phyloP scores from a whole-genome alignment of 805 yeast species.

The Yamadazyma olivae region DNA sequence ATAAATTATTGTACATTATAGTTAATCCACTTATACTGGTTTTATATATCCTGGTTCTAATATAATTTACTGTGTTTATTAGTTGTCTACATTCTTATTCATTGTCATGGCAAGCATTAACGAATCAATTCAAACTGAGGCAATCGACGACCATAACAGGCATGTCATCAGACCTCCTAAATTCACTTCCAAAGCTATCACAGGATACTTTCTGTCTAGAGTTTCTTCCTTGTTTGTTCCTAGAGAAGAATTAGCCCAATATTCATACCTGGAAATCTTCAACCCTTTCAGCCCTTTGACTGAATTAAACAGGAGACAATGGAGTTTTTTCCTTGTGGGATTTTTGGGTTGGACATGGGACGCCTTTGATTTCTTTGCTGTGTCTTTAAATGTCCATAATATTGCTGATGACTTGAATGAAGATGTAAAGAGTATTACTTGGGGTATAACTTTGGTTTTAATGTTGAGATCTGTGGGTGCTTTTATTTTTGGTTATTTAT shows the following conservation, averaged over 20 bases:
- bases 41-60: no score
- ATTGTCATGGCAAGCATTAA: no score
- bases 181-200: constrained; percentile 9
- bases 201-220: constrained; percentile 39
- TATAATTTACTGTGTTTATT: no score
- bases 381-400: constrained; percentile 47
- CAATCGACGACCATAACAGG: constrained; percentile 21
- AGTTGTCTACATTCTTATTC: no score
- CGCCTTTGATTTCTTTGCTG: constrained; percentile 61
- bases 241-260: constrained; percentile 34
- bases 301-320: constrained; percentile 48
- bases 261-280: constrained; percentile 37
- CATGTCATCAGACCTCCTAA: constrained; percentile 25
- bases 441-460: constrained; percentile 66
- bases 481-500: constrained; percentile 53
- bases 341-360: constrained; percentile 64
- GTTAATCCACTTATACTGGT: no score
- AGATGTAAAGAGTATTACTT: constrained; percentile 49
- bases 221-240: constrained; percentile 49
- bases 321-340: constrained; percentile 55
- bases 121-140: no score
- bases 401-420: constrained; percentile 42
- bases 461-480: constrained; percentile 72
- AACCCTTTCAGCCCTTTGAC: constrained; percentile 65
- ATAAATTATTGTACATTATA: no score